A percentile compares a stretch with the other conserved stretches of the same genome.
These are phyloP conservation scores for Umbelopsis ramanniana DNA, from an alignment of 192 early-diverging fungal genomes.

Conservation along the genomic window DNA sequence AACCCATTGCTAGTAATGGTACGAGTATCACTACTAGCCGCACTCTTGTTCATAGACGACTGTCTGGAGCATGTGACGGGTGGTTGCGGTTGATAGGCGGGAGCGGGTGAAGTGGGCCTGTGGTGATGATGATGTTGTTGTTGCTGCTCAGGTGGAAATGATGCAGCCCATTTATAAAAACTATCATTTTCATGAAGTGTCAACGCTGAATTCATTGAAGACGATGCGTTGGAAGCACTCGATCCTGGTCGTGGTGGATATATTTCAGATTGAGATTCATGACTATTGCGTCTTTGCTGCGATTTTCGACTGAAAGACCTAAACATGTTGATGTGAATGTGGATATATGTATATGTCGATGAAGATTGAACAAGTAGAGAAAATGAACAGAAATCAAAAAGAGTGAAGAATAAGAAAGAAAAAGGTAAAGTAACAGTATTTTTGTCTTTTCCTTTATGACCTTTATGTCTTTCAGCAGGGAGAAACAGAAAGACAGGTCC, in stretches of 20 bases:
- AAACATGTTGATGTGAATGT: background rate
- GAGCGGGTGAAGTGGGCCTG: background rate
- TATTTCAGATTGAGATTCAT: conserved; percentile 17
- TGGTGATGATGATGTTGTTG: conserved; percentile 3
- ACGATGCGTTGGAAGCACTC: conserved; percentile 17
- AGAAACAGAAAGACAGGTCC: background rate
- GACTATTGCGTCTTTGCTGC: background rate
- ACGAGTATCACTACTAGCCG: background rate
- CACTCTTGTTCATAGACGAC: conserved; percentile 16
- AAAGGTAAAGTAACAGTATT: background rate
- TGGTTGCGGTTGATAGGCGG: conserved; percentile 13
- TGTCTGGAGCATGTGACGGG: background rate
- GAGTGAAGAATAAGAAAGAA: conserved; percentile 9
- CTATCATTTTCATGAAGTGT: conserved; percentile 20
- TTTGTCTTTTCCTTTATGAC: too few species aligned
- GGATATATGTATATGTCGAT: background rate
- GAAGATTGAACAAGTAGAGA: background rate
- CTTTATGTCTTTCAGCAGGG: background rate
- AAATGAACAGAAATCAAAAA: background rate
- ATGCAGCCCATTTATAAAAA: conserved; percentile 24
- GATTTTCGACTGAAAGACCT: conserved; percentile 8
- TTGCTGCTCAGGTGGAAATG: conserved; percentile 14
- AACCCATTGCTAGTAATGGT: conserved; percentile 15
- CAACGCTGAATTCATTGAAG: background rate
- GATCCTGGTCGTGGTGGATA: conserved; percentile 17